phyloP scores from a whole-genome alignment of 164 flowering plant species.

The Magnolia officinalis region DNA sequence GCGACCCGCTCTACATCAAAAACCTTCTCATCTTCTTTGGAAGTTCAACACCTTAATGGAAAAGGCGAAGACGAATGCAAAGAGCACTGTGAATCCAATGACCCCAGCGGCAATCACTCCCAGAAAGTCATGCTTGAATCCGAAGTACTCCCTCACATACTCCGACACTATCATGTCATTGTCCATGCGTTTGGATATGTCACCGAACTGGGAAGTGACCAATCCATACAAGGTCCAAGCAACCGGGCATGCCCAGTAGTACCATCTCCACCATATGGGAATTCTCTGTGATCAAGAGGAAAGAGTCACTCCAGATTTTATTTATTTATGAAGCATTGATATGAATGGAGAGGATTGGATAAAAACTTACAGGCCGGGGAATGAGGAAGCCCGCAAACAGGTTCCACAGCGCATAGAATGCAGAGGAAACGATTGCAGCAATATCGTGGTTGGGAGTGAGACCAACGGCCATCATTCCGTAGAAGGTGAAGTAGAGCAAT shows the following conservation, averaged over 20 bases:
- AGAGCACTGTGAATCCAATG: conserved; percentile 33
- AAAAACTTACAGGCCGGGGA: conserved; percentile 46
- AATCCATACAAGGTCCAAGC: conserved; percentile 53
- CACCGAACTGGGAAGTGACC: conserved; percentile 37
- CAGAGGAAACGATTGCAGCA: conserved; percentile 50
- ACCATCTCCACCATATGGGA: conserved; percentile 52
- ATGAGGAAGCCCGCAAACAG: conserved; percentile 59
- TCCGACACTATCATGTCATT: conserved; percentile 22
- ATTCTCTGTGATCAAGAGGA: conserved; percentile 18
- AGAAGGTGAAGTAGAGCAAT: conserved; percentile 58
- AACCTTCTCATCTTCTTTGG: conserved; percentile 29
- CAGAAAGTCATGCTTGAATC: conserved; percentile 36
- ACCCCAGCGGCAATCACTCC: conserved; percentile 32
- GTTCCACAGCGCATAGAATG: conserved; percentile 58
- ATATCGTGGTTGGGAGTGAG: conserved; percentile 55
- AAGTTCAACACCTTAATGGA: conserved; percentile 50
- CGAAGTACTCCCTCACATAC: conserved; percentile 33
- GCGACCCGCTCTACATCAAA: too few relatives aligned
- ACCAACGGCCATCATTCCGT: conserved; percentile 76
- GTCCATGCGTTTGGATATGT: conserved; percentile 9
- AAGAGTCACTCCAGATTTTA: neutral
- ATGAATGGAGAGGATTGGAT: neutral
- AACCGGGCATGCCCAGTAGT: conserved; percentile 45
- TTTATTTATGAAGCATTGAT: neutral
- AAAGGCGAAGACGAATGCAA: conserved; percentile 41